Percentiles rank a stretch among this genome's conserved stretches.
These are phyloP conservation scores for Cymodocea nodosa DNA, from an alignment of 116 monocot genomes.

Conservation along the genomic window DNA sequence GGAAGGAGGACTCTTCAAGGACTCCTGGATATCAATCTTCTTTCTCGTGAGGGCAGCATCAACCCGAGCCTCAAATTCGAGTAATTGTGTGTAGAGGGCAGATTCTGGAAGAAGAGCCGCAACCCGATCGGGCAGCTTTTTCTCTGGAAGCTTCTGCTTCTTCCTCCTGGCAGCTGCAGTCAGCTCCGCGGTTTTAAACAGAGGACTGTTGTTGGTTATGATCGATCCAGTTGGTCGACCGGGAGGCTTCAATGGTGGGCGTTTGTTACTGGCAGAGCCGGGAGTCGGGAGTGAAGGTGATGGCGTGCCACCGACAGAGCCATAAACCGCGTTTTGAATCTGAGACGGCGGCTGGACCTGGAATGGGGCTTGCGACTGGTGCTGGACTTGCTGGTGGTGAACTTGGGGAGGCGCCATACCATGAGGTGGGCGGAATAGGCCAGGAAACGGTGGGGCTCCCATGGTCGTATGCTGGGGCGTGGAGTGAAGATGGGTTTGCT, in stretches of 20 bases:
- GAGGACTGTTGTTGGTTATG: constrained; percentile 6
- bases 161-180: constrained; percentile 73
- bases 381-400: constrained; percentile 30
- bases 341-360: constrained; percentile 30
- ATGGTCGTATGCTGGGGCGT: constrained; percentile 23
- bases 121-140: constrained; percentile 82
- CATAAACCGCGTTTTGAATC: constrained; percentile 15
- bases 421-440: constrained; percentile 9
- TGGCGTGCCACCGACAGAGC: not conserved
- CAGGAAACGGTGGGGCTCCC: constrained; percentile 1
- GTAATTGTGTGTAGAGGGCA: constrained; percentile 80
- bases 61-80: constrained; percentile 89
- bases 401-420: constrained; percentile 25
- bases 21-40: constrained; percentile 88
- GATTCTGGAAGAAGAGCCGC: constrained; percentile 91
- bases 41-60: constrained; percentile 80
- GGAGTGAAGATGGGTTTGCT: constrained; percentile 33
- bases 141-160: constrained; percentile 94
- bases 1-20: constrained; percentile 64
- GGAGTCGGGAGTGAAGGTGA: constrained; percentile 20
- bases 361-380: constrained; percentile 29
- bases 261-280: constrained; percentile 7
- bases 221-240: constrained; percentile 15
- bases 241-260: constrained; percentile 49
- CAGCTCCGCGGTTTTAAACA: constrained; percentile 57